Conservation (phyloP, 768 basidiomycete species). For the Pleurotus citrinopileatus region DNA sequence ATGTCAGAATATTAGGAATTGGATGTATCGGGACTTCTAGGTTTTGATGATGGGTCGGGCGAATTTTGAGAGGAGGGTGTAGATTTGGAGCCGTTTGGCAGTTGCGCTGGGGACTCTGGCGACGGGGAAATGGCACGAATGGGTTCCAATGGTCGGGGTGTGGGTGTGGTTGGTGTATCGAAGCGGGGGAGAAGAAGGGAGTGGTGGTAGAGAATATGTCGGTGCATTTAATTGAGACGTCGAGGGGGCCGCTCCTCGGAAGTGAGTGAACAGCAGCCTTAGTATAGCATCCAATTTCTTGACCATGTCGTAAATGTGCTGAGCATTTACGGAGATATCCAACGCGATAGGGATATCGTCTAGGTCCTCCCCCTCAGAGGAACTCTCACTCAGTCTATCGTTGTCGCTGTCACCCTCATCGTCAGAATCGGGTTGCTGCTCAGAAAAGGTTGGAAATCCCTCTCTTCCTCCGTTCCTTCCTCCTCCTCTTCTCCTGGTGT, state of each 20-base stretch:
- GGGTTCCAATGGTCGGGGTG: not conserved
- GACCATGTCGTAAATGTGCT: constrained; percentile 82
- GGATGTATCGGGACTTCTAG: constrained; percentile 95
- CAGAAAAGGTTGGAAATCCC: constrained; percentile 76
- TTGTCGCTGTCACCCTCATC: constrained; percentile 43
- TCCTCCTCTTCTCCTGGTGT: no score
- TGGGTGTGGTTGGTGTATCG: constrained; percentile 19
- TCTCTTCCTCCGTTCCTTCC: no score
- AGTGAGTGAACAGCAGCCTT: constrained; percentile 81
- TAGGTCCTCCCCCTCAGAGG: constrained; percentile 60
- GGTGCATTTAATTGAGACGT: constrained; percentile 14
- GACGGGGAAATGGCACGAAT: not conserved
- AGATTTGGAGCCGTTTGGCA: constrained; percentile 64
- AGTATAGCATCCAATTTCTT: constrained; percentile 90
- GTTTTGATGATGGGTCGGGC: constrained; percentile 92
- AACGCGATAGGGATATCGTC: constrained; percentile 34
- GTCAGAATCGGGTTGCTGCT: constrained; percentile 62
- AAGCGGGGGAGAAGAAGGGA: constrained; percentile 25
- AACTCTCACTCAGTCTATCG: constrained; percentile 67
- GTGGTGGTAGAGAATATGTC: constrained; percentile 22
- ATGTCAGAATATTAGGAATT: constrained; percentile 96
- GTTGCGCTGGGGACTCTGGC: constrained; percentile 23
- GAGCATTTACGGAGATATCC: constrained; percentile 55
- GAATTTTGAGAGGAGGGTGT: constrained; percentile 88
- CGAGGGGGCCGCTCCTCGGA: constrained; percentile 44